phyloP scores from a whole-genome alignment of 2,329 filamentous ascomycete species.

The Colletotrichum somersetense region DNA sequence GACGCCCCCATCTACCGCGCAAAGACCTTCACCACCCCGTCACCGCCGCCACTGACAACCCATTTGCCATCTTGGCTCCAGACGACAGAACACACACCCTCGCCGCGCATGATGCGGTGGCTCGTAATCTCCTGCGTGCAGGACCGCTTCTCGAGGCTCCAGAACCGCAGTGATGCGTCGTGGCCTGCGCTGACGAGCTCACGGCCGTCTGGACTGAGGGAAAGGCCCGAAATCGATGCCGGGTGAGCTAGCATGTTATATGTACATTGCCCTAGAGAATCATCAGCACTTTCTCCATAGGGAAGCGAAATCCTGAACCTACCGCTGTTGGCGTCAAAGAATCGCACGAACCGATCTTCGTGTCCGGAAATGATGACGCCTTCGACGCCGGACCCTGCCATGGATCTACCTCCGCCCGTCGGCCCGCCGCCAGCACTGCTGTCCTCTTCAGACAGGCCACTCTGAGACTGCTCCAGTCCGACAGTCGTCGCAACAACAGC shows the following conservation, averaged over 20 bases:
- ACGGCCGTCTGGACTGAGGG: constrained; percentile 90
- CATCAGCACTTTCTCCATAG: background rate
- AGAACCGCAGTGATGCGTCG: constrained; percentile 95
- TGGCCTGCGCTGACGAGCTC: constrained; percentile 97
- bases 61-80: constrained; percentile 97
- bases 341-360: constrained; percentile 94
- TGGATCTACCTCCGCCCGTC: constrained; percentile 75
- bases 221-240: constrained; percentile 90
- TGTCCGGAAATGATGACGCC: constrained; percentile 96
- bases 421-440: constrained; percentile 77
- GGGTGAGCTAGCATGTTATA: constrained; percentile 99
- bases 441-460: constrained; percentile 79
- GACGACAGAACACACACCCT: constrained; percentile 92
- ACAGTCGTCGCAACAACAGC: constrained; percentile 89
- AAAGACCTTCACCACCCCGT: constrained; percentile 96
- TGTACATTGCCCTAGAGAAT: constrained; percentile 87
- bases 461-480: constrained; percentile 80
- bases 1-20: constrained; percentile 58
- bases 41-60: constrained; percentile 94
- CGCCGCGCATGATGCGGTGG: constrained; percentile 93
- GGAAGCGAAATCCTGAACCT: constrained; percentile 57
- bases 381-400: constrained; percentile 83
- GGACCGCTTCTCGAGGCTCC: constrained; percentile 94
- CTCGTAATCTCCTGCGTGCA: constrained; percentile 96
- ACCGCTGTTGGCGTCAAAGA: constrained; percentile 99